Evolutionary conservation across 2,329 filamentous ascomycete species (phyloP).

Genomic region (Fusarium hostae): DNA sequence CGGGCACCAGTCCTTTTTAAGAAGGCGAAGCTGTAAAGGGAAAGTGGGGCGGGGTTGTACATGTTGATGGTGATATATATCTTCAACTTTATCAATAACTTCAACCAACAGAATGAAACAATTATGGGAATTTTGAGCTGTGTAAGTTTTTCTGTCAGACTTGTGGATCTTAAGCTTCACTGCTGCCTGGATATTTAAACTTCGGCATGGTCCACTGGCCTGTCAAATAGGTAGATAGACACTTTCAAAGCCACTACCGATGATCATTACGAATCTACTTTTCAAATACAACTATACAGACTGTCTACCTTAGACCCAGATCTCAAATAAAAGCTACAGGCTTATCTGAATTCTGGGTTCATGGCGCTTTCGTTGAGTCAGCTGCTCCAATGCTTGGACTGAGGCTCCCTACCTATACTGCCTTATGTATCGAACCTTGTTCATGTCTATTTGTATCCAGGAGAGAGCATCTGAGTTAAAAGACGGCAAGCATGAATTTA

Average conservation of each 20-base stretch:
- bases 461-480: neutral
- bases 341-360: neutral
- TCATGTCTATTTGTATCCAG: neutral
- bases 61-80: constrained; percentile 38
- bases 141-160: neutral
- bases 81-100: neutral
- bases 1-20: constrained; percentile 18
- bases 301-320: neutral
- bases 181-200: neutral
- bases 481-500: neutral
- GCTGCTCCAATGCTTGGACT: neutral
- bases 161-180: neutral
- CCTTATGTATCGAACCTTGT: neutral
- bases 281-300: neutral
- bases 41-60: constrained; percentile 33
- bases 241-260: neutral
- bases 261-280: too few species aligned
- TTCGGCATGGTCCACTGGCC: neutral
- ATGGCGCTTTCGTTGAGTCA: neutral
- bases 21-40: constrained; percentile 26
- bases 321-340: neutral
- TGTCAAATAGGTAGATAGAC: neutral
- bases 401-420: neutral
- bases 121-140: neutral
- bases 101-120: neutral